phyloP scores from a whole-genome alignment of 805 yeast species.

The Starmerella bombi region DNA sequence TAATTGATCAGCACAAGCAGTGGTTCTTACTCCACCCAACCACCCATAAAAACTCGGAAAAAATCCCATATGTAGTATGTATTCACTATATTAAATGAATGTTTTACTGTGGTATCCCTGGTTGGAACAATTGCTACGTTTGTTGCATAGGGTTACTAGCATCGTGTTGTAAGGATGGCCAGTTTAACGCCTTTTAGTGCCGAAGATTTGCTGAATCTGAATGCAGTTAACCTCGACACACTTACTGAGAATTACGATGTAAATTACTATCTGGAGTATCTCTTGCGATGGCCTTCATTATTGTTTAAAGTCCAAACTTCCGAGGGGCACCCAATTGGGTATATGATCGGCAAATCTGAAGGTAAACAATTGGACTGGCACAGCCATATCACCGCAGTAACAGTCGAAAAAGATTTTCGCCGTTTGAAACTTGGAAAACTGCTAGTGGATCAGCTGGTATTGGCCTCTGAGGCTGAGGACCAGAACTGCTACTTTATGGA shows the following conservation, averaged over 20 bases:
- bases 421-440: conserved; percentile 75
- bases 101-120: too few relatives aligned
- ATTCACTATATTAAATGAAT: too few relatives aligned
- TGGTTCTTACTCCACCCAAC: too few relatives aligned
- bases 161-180: conserved; percentile 47
- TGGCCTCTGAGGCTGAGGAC: conserved; percentile 63
- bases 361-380: conserved; percentile 84
- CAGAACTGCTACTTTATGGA: conserved; percentile 77
- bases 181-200: conserved; percentile 80
- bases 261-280: conserved; percentile 71
- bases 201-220: conserved; percentile 61
- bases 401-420: conserved; percentile 70
- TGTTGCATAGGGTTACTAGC: too few relatives aligned
- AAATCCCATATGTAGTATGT: too few relatives aligned
- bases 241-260: conserved; percentile 84
- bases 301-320: conserved; percentile 55
- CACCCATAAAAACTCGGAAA: too few relatives aligned
- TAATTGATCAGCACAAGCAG: too few relatives aligned
- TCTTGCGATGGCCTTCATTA: conserved; percentile 76
- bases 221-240: conserved; percentile 70
- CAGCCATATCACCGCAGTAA: conserved; percentile 91
- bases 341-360: conserved; percentile 90
- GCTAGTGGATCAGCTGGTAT: conserved; percentile 60
- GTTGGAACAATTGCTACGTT: too few relatives aligned
- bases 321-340: conserved; percentile 31